These are phyloP conservation scores for Debaryomycetaceae sp. DNA, from an alignment of 1,139 yeast species.

Conservation along the genomic window DNA sequence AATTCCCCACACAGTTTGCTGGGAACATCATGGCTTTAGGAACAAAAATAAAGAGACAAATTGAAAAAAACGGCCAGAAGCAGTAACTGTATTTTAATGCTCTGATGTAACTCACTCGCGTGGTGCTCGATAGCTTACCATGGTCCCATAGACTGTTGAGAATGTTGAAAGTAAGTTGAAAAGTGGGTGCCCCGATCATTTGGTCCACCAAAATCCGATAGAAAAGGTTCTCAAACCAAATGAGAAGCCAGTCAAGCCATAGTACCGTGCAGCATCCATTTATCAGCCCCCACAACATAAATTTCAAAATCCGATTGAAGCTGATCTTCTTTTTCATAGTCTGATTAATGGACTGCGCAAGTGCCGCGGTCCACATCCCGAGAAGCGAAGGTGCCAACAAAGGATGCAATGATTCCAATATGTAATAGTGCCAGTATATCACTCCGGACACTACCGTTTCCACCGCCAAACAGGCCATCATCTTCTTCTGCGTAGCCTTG, in stretches of 20 bases:
- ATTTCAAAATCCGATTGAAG: slow-evolving; percentile 43
- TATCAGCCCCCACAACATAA: slow-evolving; percentile 58
- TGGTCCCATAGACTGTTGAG: slow-evolving; percentile 57
- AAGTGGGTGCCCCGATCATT: slow-evolving; percentile 50
- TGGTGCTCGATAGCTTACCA: slow-evolving; percentile 29
- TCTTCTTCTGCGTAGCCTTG: slow-evolving; percentile 12
- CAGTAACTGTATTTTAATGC: slow-evolving; percentile 53
- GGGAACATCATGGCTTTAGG: slow-evolving; percentile 53
- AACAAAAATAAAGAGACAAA: slow-evolving; percentile 46
- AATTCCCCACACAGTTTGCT: slow-evolving; percentile 53
- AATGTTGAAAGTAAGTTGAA: slow-evolving; percentile 50
- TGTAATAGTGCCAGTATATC: slow-evolving; percentile 28
- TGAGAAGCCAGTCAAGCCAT: slow-evolving; percentile 54
- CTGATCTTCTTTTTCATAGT: slow-evolving; percentile 39
- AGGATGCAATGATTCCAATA: slow-evolving; percentile 17
- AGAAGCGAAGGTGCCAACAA: slow-evolving; percentile 41
- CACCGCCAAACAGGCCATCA: slow-evolving; percentile 15
- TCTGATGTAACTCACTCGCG: slow-evolving; percentile 37
- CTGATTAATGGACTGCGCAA: slow-evolving; percentile 60
- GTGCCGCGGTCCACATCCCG: slow-evolving; percentile 49
- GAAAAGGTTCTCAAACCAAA: slow-evolving; percentile 28
- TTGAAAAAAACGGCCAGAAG: slow-evolving; percentile 59
- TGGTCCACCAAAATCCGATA: slow-evolving; percentile 52
- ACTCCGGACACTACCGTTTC: slow-evolving; percentile 22
- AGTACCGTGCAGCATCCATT: slow-evolving; percentile 55